Conservation (phyloP, 2,329 filamentous ascomycete genomes). For the Fusarium heterosporum region DNA sequence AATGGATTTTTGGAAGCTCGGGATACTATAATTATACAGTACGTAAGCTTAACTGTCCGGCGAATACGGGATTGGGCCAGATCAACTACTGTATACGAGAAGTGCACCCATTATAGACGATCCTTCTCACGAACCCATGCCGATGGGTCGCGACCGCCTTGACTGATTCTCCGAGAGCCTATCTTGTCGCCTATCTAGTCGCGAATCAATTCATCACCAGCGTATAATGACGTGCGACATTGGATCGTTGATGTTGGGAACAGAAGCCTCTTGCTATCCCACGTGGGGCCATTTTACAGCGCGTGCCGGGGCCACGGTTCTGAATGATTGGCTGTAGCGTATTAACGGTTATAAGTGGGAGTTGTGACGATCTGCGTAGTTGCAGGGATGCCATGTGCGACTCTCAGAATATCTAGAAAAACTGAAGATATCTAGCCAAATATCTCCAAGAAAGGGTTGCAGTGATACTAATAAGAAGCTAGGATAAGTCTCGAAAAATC, state of each 20-base stretch:
- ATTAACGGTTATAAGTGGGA: conserved; percentile 9
- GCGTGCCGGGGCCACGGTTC: conserved; percentile 33
- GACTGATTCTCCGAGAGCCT: background rate
- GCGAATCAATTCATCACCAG: conserved; percentile 24
- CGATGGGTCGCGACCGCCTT: background rate
- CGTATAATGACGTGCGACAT: conserved; percentile 3
- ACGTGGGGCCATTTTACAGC: conserved; percentile 36
- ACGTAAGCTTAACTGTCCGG: background rate
- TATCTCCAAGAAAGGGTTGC: too few species aligned
- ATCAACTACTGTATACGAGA: background rate
- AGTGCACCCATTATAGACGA: background rate
- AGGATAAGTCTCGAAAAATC: background rate
- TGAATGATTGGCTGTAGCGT: conserved; percentile 40
- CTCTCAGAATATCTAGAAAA: background rate
- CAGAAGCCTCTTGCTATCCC: conserved; percentile 19
- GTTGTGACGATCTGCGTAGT: background rate
- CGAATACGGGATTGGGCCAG: background rate
- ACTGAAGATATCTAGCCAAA: too few species aligned
- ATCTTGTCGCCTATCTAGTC: background rate
- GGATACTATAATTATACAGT: background rate
- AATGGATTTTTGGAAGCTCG: background rate
- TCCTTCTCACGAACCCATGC: background rate
- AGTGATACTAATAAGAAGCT: background rate
- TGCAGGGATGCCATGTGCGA: background rate
- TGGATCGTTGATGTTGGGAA: background rate